Evolutionary conservation across 257 asterid species (phyloP), one percentile per base, ranked within the genome.

Genomic region (Plantago major): DNA sequence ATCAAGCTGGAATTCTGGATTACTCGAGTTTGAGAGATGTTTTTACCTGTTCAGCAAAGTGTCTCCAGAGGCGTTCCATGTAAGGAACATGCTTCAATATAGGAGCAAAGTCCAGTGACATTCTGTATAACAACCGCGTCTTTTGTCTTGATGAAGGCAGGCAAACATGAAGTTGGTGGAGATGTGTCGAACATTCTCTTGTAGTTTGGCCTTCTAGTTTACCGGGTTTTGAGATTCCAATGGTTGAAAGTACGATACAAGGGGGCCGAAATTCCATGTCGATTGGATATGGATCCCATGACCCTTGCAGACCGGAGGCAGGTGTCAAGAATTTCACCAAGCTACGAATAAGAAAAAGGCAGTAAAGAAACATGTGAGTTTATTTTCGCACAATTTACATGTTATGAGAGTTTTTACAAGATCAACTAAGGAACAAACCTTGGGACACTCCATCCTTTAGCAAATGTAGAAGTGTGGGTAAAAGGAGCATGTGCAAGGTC

Each of bases 401-500:
- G 46, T 16, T 16, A 38, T 53, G 7, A 11, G 28, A 19, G 58
- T 53, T 53, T 28, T 8, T 53, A 53, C 6, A 42, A 53, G 14
- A 53, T 53, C 28, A 53, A 26, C 58, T n/a, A 33, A 33, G 3
- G 46, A 54, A 58, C 68, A 49, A 55, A 89, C 95, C 92, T 91
- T 37, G 98, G 98, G 54, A 91, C 88, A 52, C 82, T 81, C 98
- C 98, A 91, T 57, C 98, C 98, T 79, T 91, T 91, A 40, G 98
- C 96, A 64, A 91, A 91, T 2, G 98, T 91, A 22, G 98, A 91
- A 33, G 98, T 86, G 69, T 91, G 98, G 7, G 95, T 88, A 71
- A 91, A 91, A 58, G 96, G 98, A 47, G 98, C 98, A 71, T 91
- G 98, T 65, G 98, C 97, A 61, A 91, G 92, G 81, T 91, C 98